Evolutionary conservation across 2,329 filamentous ascomycete genomes (phyloP), one percentile per base, ranked within the genome.

Genomic region (Blastomyces silverae): DNA sequence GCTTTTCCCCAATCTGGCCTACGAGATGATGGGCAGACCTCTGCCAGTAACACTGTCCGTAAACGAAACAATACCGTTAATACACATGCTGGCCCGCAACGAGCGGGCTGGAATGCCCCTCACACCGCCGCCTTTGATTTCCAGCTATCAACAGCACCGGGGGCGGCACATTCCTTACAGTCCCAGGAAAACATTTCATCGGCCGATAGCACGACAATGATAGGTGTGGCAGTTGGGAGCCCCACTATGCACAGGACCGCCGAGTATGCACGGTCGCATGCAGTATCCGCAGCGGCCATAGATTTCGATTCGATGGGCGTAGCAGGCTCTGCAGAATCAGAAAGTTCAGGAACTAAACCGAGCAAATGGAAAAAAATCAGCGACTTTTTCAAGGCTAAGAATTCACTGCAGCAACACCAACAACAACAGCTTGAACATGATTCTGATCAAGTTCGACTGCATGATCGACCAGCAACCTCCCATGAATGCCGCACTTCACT

Each of bases 181-280:
- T 61, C 66, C 3, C 62, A 58, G 8, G 64, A 67, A 15, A 68
- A 69, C 25, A 65, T 67, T 46, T 67, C 69, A 42, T 65, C 66
- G 8, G 76, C 78, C 8, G 79, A 80, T 56, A 77, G 79, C 66
- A 81, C 79, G 69, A 91, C 92, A 66, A 81, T 79, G 69, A 91
- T 92, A 67, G 89, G 89, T 11, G 87, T 92, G 82, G 89, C 89
- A 1, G 77, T 91, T 64, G 89, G 89, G 42, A 91, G 88, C 71
- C 89, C 89, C 31, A 78, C 81, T 17, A 69, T 74, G 68, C 22
- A 57, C 37, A 63, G 53, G 25, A n/a, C 37, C 7, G 15, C 10
- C 13, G 53, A 56, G 28, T 28, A 42, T 31, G 7, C 20, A 13
- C 34, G 13, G 8, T 46, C 13, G 31, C 20, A 15, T 42, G 48